phyloP scores from a whole-genome alignment of 2,329 filamentous ascomycete species.

The Huntiella abstrusa region DNA sequence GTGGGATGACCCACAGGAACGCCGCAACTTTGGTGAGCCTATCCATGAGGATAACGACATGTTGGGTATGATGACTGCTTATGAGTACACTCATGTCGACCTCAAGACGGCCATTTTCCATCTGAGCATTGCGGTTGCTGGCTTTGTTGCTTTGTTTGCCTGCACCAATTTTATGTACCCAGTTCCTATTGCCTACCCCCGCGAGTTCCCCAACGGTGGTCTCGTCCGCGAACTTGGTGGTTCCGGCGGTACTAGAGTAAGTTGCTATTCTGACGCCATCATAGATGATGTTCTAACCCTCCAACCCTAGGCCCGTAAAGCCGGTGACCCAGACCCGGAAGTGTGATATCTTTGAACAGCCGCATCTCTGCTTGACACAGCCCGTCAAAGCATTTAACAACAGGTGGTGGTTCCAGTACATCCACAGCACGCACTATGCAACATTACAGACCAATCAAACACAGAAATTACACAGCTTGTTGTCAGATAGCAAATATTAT shows the following conservation, averaged over 20 bases:
- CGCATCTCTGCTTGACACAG: not conserved
- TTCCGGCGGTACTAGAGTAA: slow-evolving; percentile 43
- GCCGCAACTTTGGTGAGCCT: slow-evolving; percentile 90
- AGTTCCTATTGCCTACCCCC: slow-evolving; percentile 49
- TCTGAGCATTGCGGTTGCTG: slow-evolving; percentile 46
- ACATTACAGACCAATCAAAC: not conserved
- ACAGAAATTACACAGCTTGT: not conserved
- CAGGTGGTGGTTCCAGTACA: not conserved
- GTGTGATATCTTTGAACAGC: slow-evolving; percentile 2
- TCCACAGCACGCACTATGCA: not conserved
- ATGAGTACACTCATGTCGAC: slow-evolving; percentile 71
- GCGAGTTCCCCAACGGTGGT: slow-evolving; percentile 48
- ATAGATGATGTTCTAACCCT: slow-evolving; percentile 12
- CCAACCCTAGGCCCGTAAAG: slow-evolving; percentile 29
- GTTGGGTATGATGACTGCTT: slow-evolving; percentile 71
- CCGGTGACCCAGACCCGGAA: slow-evolving; percentile 35
- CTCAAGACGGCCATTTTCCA: slow-evolving; percentile 51
- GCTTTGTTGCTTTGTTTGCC: slow-evolving; percentile 46
- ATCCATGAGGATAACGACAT: slow-evolving; percentile 94
- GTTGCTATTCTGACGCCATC: slow-evolving; percentile 18
- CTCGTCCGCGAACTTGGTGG: slow-evolving; percentile 61
- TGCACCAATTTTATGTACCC: slow-evolving; percentile 52
- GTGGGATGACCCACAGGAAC: slow-evolving; percentile 97
- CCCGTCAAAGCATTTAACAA: not conserved
- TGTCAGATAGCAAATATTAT: not conserved